Evolutionary conservation across 2,329 filamentous ascomycete genomes (phyloP), one percentile per base, ranked within the genome.

Genomic region (Hypoxylon rubiginosum): DNA sequence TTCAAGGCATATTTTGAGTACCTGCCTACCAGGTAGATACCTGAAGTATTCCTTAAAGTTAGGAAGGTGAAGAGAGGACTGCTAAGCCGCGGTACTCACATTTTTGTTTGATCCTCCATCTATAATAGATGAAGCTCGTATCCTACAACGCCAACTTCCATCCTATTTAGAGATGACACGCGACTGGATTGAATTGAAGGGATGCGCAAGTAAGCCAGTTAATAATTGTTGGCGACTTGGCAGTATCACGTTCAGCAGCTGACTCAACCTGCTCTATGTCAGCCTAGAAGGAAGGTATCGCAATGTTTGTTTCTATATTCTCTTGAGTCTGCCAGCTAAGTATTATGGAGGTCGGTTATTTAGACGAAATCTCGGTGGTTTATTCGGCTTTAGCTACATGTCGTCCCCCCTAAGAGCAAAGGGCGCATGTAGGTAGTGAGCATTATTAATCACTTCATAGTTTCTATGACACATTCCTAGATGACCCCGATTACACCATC

Each of bases 81-180:
- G 41, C 51, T 54, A 24, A 49, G 62, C 56, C 52, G 48, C 51
- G 36, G 53, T 17, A 34, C 56, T 26, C 43, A 62, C 8, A 28
- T 52, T 46, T n/a, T n/a, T n/a, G 56, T 64, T 52, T 62, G 51
- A 68, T 66, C 66, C 66, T 64, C 49, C 63, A 32, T 58, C 41
- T 58, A 54, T 36, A 43, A 24, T 58, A 48, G 34, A 43, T 19
- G 53, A 56, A 13, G 30, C 28, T 60, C 58, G 62, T 68, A 63
- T 66, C 58, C 30, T 56, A 43, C n/a, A 43, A 43, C 21, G 32
- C 21, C n/a, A 15, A 39, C 43, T 63, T 11, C 21, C 24, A 68
- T 62, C 55, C 58, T 59, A 21, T 26, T n/a, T n/a, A 48, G 19
- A 39, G 19, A 49, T 5, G 59, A 64, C 49, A 46, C 19, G 34